Percentiles rank a stretch among this genome's conserved stretches.
Evolutionary conservation across 2,329 filamentous ascomycete species (phyloP).

Genomic region (Penicillium sp.): DNA sequence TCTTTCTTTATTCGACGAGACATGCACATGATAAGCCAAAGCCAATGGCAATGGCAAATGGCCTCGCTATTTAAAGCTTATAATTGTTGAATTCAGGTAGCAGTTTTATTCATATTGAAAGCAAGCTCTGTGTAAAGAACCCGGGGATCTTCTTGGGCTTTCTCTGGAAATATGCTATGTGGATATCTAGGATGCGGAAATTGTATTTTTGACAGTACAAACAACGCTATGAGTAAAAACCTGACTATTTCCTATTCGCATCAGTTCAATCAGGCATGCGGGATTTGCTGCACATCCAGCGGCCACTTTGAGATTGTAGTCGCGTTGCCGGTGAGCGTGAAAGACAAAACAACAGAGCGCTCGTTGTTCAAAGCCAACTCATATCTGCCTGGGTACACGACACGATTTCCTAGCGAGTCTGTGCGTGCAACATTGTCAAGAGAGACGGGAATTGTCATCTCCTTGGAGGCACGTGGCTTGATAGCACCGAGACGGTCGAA

Average conservation of each 20-base stretch:
- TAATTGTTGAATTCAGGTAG: too few relatives aligned
- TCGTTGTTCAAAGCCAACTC: constrained; percentile 48
- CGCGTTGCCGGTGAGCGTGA: constrained; percentile 40
- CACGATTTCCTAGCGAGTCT: constrained; percentile 42
- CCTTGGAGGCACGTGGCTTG: constrained; percentile 29
- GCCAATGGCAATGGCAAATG: too few relatives aligned
- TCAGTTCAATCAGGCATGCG: constrained; percentile 12
- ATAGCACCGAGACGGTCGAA: constrained; percentile 40
- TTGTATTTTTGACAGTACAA: background rate
- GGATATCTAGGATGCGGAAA: background rate
- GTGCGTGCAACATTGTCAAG: constrained; percentile 45
- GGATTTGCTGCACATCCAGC: constrained; percentile 29
- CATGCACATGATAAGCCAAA: background rate
- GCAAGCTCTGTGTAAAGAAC: background rate
- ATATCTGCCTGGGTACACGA: constrained; percentile 50
- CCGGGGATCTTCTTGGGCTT: background rate
- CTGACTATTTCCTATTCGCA: too few relatives aligned
- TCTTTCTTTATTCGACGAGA: background rate
- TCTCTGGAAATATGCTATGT: background rate
- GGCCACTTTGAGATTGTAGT: constrained; percentile 43
- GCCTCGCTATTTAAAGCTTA: too few relatives aligned
- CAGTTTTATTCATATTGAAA: background rate
- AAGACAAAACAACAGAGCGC: constrained; percentile 37
- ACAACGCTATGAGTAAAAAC: too few relatives aligned
- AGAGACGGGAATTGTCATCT: constrained; percentile 41